Evolutionary conservation across 2,329 filamentous ascomycete species (phyloP), one percentile per base, ranked within the genome.

Genomic region (Aureobasidium sp.): DNA sequence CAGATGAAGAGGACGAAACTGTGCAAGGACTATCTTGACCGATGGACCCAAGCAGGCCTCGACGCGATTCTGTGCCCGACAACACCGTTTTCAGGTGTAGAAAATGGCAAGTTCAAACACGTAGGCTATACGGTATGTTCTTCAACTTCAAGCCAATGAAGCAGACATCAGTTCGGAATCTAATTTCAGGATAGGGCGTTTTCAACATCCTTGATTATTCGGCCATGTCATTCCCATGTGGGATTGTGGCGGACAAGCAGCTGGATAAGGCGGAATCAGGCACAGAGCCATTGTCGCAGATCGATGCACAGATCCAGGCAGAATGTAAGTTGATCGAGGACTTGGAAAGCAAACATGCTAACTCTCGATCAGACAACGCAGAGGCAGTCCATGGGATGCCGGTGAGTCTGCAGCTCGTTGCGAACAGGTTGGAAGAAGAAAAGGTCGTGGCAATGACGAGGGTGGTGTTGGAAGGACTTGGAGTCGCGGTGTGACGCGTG

Each of bases 191-290:
- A 14, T 22, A 63, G 62, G 67, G 69, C n/a, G 75, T 80, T 0
- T 80, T 73, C 63, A 81, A 81, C 53, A 71, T 80, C 6, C 69
- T 80, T 5, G 78, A 80, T 63, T 81, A 79, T 63, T 71, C 74
- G 44, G 72, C 75, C 0, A 72, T 76, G 2, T 78, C 76, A 0
- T 80, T 80, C 60, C 78, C 78, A 1, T 71, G 69, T 11, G 77
- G 76, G 0, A 60, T 77, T 0, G 62, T 60, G 22, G 77, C 70
- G 7, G 74, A 79, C 50, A 74, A 73, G 60, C 65, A 70, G 24
- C 66, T 73, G 31, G 78, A 80, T 52, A 63, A 66, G 19, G 65
- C 66, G 44, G 33, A 65, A 15, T 40, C 63, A 1, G 69, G 70
- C 5, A 64, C 71, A 9, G 65, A 66, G 35, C 65, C 69, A n/a